Conservation (phyloP, 2,329 filamentous ascomycete species). For the Didymella lethalis region DNA sequence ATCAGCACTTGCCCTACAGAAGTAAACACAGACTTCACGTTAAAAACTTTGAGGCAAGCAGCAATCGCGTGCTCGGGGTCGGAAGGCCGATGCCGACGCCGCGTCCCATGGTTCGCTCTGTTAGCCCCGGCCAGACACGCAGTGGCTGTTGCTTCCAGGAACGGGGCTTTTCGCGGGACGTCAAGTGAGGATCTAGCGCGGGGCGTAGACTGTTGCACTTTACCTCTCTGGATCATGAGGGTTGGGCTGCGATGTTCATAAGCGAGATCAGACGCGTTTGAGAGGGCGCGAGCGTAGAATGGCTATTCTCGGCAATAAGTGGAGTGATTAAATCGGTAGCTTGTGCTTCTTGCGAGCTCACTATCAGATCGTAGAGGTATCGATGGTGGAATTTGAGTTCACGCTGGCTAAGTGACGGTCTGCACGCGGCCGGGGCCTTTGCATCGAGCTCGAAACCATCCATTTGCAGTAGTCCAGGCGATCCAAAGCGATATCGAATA, state of each 20-base stretch:
- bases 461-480: constrained; percentile 1
- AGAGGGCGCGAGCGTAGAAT: background rate
- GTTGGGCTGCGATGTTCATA: constrained; percentile 9
- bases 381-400: constrained; percentile 6
- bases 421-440: constrained; percentile 4
- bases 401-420: background rate
- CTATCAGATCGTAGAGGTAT: background rate
- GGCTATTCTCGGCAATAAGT: constrained; percentile 2
- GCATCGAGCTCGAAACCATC: background rate
- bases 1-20: background rate
- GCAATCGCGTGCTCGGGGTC: background rate
- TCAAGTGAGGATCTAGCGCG: constrained; percentile 5
- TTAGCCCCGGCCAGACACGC: constrained; percentile 13
- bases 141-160: constrained; percentile 19
- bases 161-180: constrained; percentile 7
- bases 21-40: background rate
- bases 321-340: constrained; percentile 7
- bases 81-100: constrained; percentile 1
- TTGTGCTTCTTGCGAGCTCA: background rate
- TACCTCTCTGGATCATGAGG: background rate
- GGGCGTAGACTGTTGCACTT: background rate
- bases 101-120: constrained; percentile 12
- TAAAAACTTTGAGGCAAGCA: background rate
- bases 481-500: background rate
- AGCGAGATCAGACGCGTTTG: constrained; percentile 1